phyloP scores from a whole-genome alignment of 140 eudicot species.

The Bidens hawaiensis region DNA sequence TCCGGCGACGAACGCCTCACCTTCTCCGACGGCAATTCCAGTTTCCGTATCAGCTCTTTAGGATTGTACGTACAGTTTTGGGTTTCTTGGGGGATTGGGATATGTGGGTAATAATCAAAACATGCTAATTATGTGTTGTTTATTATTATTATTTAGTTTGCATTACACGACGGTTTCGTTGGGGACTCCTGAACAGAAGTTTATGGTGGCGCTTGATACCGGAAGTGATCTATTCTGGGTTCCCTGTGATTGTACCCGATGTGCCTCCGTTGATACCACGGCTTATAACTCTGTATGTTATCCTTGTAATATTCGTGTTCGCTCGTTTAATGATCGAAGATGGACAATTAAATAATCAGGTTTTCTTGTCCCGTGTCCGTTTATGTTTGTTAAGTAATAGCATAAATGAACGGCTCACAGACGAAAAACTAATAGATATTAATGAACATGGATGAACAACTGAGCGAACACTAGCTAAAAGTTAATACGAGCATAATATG shows the following conservation, averaged over 20 bases:
- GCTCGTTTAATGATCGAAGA: neutral
- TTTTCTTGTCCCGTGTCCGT: neutral
- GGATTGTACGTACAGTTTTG: slow-evolving; percentile 49
- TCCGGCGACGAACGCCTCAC: slow-evolving; percentile 46
- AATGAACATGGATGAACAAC: too few relatives aligned
- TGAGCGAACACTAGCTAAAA: too few relatives aligned
- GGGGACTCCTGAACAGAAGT: slow-evolving; percentile 73
- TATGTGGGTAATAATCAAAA: too few relatives aligned
- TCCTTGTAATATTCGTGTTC: neutral
- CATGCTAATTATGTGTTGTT: neutral
- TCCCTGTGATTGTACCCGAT: slow-evolving; percentile 66
- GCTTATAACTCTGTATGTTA: slow-evolving; percentile 46
- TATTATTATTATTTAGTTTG: slow-evolving; percentile 43
- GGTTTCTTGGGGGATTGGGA: neutral
- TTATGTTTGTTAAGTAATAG: too few relatives aligned
- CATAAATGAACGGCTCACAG: too few relatives aligned
- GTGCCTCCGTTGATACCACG: slow-evolving; percentile 52
- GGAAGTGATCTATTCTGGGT: slow-evolving; percentile 93
- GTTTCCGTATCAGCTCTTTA: slow-evolving; percentile 58
- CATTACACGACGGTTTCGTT: slow-evolving; percentile 72
- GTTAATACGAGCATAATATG: too few relatives aligned
- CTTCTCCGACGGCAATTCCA: slow-evolving; percentile 74
- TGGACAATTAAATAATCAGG: neutral
- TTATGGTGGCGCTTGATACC: slow-evolving; percentile 93
- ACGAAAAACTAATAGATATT: too few relatives aligned